Base-by-base conservation (phyloP, 2,329 filamentous ascomycete species). In the Pestalotiopsis fici region DNA sequence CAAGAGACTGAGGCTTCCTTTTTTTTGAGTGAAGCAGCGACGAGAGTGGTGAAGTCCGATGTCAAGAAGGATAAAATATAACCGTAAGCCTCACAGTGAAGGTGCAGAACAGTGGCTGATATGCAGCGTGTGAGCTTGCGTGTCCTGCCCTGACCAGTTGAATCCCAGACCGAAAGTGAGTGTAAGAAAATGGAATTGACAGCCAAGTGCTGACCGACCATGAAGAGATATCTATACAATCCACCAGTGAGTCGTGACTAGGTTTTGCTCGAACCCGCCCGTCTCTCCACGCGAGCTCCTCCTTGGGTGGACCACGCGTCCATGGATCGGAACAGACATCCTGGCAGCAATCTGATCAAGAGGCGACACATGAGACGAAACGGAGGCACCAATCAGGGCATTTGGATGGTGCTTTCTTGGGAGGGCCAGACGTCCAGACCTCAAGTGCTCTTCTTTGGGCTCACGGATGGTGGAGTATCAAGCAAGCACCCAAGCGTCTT, bases 1-100 rank as follows among this genome's bases (percentile, higher is more conserved):
- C 57, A 66, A 65, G 21, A 35, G 66, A 43, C 64, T 55, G 64
- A 67, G 66, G 59, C 63, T 57, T 50, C 59, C 35, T 25, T 39
- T 39, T 65, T 57, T 47, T 66, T 28, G 65, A 55, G 21, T 11
- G 15, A 37, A 25, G 61, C 47, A 39, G 47, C n/a, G 43, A 50
- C 43, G 43, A 50, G 43, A n/a, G n/a, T 50, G 43, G 43, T 50
- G 43, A 50, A 50, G 43, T 50, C 43, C 43, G 43, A 50, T 2
- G 43, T 50, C n/a, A 21, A 50, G 18, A 21, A 23, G 18, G 43
- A 11, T 2, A 50, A 50, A 50, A n/a, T 50, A 50, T 50, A 50
- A 50, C n/a, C 43, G n/a, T 23, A 50, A 21, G 9, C 18, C 43
- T 50, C 43, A 50, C 43, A 50, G 43, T 18, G 43, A 18, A 21